Conservation (phyloP, 257 asterid species). For the Solanum bulbocastanum region DNA sequence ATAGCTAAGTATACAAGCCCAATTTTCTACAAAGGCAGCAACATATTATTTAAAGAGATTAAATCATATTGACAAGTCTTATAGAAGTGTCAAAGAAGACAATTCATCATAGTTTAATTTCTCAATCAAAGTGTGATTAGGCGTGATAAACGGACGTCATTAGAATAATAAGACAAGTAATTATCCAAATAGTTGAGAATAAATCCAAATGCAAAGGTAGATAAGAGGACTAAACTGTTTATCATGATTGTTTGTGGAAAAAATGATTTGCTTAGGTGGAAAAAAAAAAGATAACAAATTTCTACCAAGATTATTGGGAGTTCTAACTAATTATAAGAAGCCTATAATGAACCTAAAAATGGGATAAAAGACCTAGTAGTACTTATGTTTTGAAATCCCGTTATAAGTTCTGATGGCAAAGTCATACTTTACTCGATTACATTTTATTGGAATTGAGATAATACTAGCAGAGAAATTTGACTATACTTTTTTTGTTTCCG, state of each 20-base stretch:
- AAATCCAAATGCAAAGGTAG: neutral
- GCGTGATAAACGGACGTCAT: neutral
- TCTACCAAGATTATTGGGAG: neutral
- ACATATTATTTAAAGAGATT: neutral
- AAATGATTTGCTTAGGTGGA: neutral
- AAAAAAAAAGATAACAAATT: neutral
- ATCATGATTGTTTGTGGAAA: neutral
- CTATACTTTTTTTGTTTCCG: too few relatives aligned
- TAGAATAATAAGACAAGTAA: neutral
- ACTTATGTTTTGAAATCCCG: neutral
- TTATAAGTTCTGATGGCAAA: too few relatives aligned
- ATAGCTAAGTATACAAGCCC: neutral
- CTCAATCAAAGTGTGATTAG: neutral
- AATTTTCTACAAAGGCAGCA: constrained; percentile 1
- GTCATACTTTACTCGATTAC: neutral
- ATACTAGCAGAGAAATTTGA: too few relatives aligned
- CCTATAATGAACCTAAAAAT: neutral
- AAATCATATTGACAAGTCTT: neutral
- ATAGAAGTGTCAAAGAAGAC: neutral
- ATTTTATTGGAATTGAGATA: neutral
- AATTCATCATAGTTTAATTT: neutral
- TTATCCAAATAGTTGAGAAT: neutral
- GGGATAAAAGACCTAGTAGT: neutral
- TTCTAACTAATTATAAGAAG: neutral
- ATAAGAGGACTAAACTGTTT: neutral